These are phyloP conservation scores for Penicillium sp. DNA, from an alignment of 2,329 filamentous ascomycete species.

Conservation along the genomic window DNA sequence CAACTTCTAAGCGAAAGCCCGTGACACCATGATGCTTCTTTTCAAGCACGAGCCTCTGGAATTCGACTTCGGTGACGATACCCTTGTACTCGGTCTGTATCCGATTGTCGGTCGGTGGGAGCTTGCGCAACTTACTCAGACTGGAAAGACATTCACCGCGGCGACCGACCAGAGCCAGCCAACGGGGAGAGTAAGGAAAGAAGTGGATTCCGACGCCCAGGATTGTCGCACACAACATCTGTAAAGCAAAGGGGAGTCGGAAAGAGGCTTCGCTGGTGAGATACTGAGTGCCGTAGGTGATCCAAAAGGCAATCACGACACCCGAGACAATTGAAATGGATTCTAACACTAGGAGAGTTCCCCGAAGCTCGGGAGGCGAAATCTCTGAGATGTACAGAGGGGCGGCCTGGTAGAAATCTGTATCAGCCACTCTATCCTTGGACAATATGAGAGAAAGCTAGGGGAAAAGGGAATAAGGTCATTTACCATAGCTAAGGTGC, in stretches of 20 bases:
- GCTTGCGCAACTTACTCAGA: slow-evolving; percentile 51
- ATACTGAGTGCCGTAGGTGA: slow-evolving; percentile 50
- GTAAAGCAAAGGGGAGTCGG: slow-evolving; percentile 53
- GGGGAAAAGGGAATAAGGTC: too few species aligned
- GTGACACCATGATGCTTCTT: slow-evolving; percentile 11
- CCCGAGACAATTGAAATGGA: slow-evolving; percentile 32
- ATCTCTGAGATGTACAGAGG: slow-evolving; percentile 58
- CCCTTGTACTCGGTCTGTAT: slow-evolving; percentile 54
- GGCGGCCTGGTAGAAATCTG: slow-evolving; percentile 20
- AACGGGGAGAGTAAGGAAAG: slow-evolving; percentile 59
- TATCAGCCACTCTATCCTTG: not conserved
- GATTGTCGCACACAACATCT: slow-evolving; percentile 46
- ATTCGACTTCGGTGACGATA: slow-evolving; percentile 55
- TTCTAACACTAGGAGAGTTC: slow-evolving; percentile 30
- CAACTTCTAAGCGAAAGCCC: slow-evolving; percentile 8
- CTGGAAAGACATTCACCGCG: slow-evolving; percentile 46
- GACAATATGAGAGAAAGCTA: not conserved
- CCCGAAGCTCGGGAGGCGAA: slow-evolving; percentile 32
- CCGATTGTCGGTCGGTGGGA: slow-evolving; percentile 51
- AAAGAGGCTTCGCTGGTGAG: slow-evolving; percentile 46
- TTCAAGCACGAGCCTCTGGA: slow-evolving; percentile 40
- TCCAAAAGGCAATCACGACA: slow-evolving; percentile 33
- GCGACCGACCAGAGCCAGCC: slow-evolving; percentile 53
- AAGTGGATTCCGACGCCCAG: slow-evolving; percentile 40
- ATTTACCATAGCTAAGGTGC: slow-evolving; percentile 39